These are phyloP conservation scores for Cytospora piceicola DNA, from an alignment of 2,329 filamentous ascomycete species.

Conservation along the genomic window DNA sequence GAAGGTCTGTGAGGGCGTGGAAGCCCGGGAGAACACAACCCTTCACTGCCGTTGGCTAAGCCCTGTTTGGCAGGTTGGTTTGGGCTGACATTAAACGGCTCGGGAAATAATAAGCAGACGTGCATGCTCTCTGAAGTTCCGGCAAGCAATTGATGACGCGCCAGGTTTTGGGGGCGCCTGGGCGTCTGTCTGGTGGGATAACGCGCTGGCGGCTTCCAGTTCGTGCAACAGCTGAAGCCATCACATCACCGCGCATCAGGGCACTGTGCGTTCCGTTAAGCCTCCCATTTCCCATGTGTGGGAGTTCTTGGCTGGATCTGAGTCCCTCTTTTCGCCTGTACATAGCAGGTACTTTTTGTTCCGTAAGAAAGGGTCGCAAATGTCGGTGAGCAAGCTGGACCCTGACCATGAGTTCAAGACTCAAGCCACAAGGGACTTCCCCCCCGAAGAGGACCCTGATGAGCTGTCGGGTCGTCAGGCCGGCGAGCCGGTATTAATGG, in stretches of 20 bases:
- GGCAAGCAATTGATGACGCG: neutral
- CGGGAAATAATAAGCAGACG: constrained; percentile 27
- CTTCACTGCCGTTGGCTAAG: constrained; percentile 28
- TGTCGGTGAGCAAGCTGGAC: constrained; percentile 28
- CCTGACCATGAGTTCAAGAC: constrained; percentile 9
- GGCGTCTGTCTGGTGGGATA: neutral
- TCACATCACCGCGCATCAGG: neutral
- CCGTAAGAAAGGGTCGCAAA: constrained; percentile 24
- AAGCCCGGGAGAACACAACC: constrained; percentile 18
- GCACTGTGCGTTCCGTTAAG: neutral
- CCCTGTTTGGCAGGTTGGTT: constrained; percentile 26
- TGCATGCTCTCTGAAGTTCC: constrained; percentile 13
- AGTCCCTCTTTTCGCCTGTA: constrained; percentile 18
- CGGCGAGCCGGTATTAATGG: neutral
- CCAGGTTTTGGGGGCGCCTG: neutral
- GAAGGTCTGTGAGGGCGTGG: constrained; percentile 14
- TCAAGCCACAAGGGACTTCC: neutral
- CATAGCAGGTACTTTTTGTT: constrained; percentile 9
- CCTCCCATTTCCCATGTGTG: neutral
- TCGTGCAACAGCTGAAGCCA: neutral
- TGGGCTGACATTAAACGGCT: constrained; percentile 14
- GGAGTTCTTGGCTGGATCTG: neutral
- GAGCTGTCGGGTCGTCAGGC: neutral
- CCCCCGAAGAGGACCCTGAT: neutral
- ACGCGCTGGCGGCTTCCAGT: neutral